phyloP scores from a whole-genome alignment of 441 rosid species.

The Arabidopsis hybrid region DNA sequence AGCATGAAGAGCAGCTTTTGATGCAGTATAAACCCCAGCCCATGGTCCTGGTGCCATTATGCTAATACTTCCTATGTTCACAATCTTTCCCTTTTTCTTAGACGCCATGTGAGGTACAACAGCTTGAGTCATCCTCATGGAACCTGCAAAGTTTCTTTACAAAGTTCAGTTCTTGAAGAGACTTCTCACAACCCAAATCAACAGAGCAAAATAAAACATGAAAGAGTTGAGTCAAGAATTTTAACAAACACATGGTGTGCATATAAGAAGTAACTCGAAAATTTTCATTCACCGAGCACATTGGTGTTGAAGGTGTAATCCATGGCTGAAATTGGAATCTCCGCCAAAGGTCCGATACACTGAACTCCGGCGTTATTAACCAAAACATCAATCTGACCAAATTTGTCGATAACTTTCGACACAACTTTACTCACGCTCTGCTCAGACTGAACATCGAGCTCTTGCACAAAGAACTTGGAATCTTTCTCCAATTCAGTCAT shows the following conservation, averaged over 20 bases:
- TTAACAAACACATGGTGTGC: constrained; percentile 38
- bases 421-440: constrained; percentile 59
- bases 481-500: constrained; percentile 77
- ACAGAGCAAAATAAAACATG: background rate
- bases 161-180: background rate
- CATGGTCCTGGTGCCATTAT: constrained; percentile 75
- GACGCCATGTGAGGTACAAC: constrained; percentile 85
- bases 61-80: constrained; percentile 76
- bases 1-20: constrained; percentile 90
- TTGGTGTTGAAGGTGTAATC: constrained; percentile 75
- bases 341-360: constrained; percentile 86
- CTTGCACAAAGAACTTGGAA: constrained; percentile 67
- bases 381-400: constrained; percentile 75
- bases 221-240: constrained; percentile 20
- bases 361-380: constrained; percentile 88
- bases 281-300: constrained; percentile 58
- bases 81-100: constrained; percentile 74
- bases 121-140: constrained; percentile 83
- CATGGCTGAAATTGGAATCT: constrained; percentile 68
- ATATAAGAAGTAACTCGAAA: background rate
- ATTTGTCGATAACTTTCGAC: constrained; percentile 61
- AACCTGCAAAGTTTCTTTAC: constrained; percentile 37
- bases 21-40: constrained; percentile 81
- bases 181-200: constrained; percentile 4
- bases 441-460: constrained; percentile 82